Percentiles rank a stretch among this genome's conserved stretches.
These are phyloP conservation scores for Paramecium bursaria DNA, from an alignment of 73 alveolate genomes.

Conservation along the genomic window DNA sequence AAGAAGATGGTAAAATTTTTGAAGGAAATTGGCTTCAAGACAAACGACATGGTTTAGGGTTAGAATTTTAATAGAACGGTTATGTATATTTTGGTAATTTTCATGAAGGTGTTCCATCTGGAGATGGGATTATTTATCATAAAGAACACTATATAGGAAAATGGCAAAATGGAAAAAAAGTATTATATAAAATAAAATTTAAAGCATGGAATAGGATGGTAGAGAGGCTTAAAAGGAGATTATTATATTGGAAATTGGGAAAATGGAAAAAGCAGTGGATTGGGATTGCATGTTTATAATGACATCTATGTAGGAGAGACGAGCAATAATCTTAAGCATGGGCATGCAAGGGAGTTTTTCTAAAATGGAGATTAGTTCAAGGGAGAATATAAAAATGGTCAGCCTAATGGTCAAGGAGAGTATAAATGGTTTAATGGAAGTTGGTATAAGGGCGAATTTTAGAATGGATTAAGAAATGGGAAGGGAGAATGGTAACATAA, in stretches of 20 bases:
- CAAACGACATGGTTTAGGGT: conserved; percentile 78
- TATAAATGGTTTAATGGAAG: conserved; percentile 63
- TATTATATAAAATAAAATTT: background rate
- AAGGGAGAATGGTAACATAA: conserved; percentile 62
- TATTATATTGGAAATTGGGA: conserved; percentile 75
- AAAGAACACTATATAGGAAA: conserved; percentile 76
- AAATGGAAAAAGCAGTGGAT: conserved; percentile 76
- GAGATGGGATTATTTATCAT: conserved; percentile 73
- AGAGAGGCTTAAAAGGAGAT: conserved; percentile 72
- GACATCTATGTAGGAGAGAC: conserved; percentile 92
- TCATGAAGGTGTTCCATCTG: conserved; percentile 76
- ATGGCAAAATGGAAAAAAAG: conserved; percentile 77
- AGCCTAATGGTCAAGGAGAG: conserved; percentile 87
- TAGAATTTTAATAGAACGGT: conserved; percentile 71
- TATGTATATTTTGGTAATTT: conserved; percentile 80
- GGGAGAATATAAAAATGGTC: conserved; percentile 83
- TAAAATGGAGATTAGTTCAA: conserved; percentile 78
- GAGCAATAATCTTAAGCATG: conserved; percentile 66
- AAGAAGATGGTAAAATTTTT: conserved; percentile 26
- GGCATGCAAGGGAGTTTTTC: conserved; percentile 73
- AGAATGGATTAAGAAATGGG: conserved; percentile 67
- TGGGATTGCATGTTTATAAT: conserved; percentile 64
- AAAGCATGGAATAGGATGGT: conserved; percentile 79
- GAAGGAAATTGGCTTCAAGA: conserved; percentile 63
- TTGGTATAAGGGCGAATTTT: conserved; percentile 56